Evolutionary conservation across 805 yeast genomes (phyloP).

Genomic region (Sugiyamaella americana): DNA sequence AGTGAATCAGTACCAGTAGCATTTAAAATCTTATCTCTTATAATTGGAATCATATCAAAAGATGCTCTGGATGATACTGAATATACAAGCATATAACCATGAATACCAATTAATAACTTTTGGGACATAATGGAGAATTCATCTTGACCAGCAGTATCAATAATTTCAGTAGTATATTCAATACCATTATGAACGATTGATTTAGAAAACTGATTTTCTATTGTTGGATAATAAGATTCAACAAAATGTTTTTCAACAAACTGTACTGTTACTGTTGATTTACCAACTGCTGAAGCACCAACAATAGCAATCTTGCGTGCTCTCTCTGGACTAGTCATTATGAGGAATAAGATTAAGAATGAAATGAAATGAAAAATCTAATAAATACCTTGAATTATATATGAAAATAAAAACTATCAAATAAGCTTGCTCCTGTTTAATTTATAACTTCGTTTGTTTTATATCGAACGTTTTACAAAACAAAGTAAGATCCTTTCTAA

Average conservation of each 20-base stretch:
- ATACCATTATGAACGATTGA: conserved; percentile 61
- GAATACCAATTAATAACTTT: conserved; percentile 71
- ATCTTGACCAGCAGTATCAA: conserved; percentile 93
- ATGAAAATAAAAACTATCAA: too few species aligned
- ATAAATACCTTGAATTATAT: too few species aligned
- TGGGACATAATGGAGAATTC: conserved; percentile 77
- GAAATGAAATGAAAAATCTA: too few species aligned
- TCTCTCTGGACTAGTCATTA: conserved; percentile 25
- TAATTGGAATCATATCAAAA: conserved; percentile 67
- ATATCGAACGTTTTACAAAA: too few species aligned
- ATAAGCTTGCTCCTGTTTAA: too few species aligned
- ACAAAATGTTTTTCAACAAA: conserved; percentile 85
- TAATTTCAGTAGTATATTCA: conserved; percentile 73
- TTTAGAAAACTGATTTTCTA: conserved; percentile 77
- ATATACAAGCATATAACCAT: conserved; percentile 77
- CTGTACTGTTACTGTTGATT: conserved; percentile 77
- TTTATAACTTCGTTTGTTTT: too few species aligned
- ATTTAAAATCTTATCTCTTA: conserved; percentile 79
- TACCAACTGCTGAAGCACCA: conserved; percentile 73
- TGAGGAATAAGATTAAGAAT: too few species aligned
- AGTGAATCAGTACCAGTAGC: conserved; percentile 49
- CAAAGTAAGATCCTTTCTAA: too few species aligned
- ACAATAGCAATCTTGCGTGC: conserved; percentile 69
- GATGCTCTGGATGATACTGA: conserved; percentile 73
- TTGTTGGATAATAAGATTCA: conserved; percentile 86